Evolutionary conservation across 495 filamentous ascomycete species (phyloP).

Genomic region (Paragyromitra xinjiangensis): DNA sequence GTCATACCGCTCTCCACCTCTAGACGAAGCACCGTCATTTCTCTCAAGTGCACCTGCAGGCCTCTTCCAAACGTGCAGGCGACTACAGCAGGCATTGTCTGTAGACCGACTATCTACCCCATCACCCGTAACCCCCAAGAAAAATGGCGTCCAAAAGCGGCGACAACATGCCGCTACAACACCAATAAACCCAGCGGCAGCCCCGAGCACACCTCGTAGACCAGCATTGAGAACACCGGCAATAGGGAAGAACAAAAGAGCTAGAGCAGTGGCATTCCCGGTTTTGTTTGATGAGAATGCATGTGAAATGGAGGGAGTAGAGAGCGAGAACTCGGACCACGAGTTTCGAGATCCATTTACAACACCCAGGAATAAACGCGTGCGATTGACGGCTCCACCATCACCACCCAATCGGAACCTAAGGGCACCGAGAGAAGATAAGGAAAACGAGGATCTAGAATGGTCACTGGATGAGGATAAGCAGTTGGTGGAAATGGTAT

Average conservation of each 20-base stretch:
- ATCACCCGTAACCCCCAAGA: conserved; percentile 39
- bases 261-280: conserved; percentile 48
- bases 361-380: conserved; percentile 54
- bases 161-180: conserved; percentile 28
- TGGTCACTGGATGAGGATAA: conserved; percentile 77
- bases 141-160: conserved; percentile 35
- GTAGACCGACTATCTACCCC: conserved; percentile 50
- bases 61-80: conserved; percentile 55
- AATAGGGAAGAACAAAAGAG: conserved; percentile 49
- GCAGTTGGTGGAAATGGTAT: conserved; percentile 74
- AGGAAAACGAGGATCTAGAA: conserved; percentile 61
- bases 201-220: conserved; percentile 51
- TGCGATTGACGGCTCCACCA: conserved; percentile 53
- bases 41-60: conserved; percentile 51
- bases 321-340: conserved; percentile 57
- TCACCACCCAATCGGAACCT: conserved; percentile 53
- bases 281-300: conserved; percentile 27
- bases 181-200: conserved; percentile 14
- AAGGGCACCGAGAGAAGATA: conserved; percentile 59
- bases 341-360: conserved; percentile 53
- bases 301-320: conserved; percentile 29
- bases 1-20: conserved; percentile 54
- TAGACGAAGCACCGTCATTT: conserved; percentile 46
- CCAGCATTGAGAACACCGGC: conserved; percentile 38
- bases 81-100: conserved; percentile 56